A percentile compares a stretch with the other conserved stretches of the same genome.
Conservation (phyloP, 768 basidiomycete species). For the Pleurotus tuber-regium region DNA sequence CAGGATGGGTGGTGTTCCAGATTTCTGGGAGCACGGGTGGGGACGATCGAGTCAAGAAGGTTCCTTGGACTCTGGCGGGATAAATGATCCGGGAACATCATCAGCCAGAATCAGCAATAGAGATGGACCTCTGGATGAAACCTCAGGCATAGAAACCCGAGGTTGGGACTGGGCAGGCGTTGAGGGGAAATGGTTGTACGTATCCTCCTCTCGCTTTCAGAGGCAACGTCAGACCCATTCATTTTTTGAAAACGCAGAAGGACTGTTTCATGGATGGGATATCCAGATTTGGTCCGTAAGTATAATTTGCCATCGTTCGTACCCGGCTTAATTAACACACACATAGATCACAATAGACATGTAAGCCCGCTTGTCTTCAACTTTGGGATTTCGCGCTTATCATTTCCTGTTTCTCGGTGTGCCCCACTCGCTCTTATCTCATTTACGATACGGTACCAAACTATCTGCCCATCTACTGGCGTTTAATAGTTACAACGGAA, state of each 20-base stretch:
- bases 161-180: slow-evolving; percentile 66
- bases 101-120: slow-evolving; percentile 13
- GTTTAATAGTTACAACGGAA: not conserved
- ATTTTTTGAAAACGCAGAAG: slow-evolving; percentile 39
- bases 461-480: not conserved
- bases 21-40: slow-evolving; percentile 33
- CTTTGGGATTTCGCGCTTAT: not conserved
- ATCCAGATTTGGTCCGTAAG: slow-evolving; percentile 51
- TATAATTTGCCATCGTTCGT: not conserved
- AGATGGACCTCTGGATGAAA: slow-evolving; percentile 19
- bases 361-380: not conserved
- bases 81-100: not conserved
- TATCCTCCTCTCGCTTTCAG: not conserved
- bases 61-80: slow-evolving; percentile 10
- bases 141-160: slow-evolving; percentile 16
- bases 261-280: slow-evolving; percentile 59
- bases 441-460: too few species aligned
- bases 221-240: not conserved
- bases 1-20: slow-evolving; percentile 39
- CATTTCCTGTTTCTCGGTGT: not conserved
- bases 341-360: not conserved
- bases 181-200: slow-evolving; percentile 52
- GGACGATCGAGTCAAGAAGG: slow-evolving; percentile 1
- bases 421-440: too few species aligned
- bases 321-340: not conserved